Evolutionary conservation across 2,329 filamentous ascomycete genomes (phyloP).

Genomic region (Pestalotiopsis sp.): DNA sequence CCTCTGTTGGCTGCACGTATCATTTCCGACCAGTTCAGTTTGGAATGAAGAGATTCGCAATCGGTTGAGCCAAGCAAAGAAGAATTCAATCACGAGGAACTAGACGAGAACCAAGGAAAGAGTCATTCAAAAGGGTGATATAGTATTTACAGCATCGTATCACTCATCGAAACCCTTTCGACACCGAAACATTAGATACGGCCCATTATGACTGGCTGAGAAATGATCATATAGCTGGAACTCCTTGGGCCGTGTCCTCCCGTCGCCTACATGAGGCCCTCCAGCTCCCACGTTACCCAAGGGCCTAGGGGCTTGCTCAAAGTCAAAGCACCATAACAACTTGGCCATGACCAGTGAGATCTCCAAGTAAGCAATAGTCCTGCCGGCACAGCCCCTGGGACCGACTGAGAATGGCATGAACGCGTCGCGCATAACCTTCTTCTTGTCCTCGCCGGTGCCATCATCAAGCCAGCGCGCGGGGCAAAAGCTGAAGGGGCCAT

Average conservation of each 20-base stretch:
- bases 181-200: neutral
- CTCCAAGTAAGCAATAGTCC: constrained; percentile 26
- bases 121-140: too few relatives aligned
- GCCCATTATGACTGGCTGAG: neutral
- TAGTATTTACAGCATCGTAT: neutral
- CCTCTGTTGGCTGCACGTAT: too few relatives aligned
- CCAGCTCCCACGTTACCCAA: neutral
- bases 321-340: constrained; percentile 14
- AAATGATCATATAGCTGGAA: neutral
- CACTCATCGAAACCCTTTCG: too few relatives aligned
- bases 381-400: constrained; percentile 37
- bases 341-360: constrained; percentile 22
- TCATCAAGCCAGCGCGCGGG: neutral
- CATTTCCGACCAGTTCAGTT: too few relatives aligned
- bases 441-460: neutral
- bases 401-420: constrained; percentile 37
- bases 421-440: constrained; percentile 19
- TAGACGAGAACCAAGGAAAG: too few relatives aligned
- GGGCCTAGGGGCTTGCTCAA: neutral
- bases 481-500: neutral
- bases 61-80: too few relatives aligned
- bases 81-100: too few relatives aligned
- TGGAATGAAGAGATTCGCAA: too few relatives aligned
- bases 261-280: neutral
- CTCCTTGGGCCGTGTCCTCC: neutral